These are phyloP conservation scores for Wickerhamiella nectarea DNA, from an alignment of 805 yeast genomes.

Conservation along the genomic window DNA sequence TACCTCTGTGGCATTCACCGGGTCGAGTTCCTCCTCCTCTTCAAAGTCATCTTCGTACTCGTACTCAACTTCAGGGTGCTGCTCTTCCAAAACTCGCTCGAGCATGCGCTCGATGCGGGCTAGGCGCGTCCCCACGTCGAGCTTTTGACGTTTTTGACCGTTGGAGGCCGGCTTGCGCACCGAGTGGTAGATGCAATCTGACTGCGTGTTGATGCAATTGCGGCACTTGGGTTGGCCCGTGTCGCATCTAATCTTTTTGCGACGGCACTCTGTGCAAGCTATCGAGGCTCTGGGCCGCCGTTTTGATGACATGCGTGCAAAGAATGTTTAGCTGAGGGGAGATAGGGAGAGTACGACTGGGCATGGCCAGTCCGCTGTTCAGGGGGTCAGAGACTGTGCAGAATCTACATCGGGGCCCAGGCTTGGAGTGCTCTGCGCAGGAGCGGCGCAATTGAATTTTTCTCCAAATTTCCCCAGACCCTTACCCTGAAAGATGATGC, in stretches of 20 bases:
- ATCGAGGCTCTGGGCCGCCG: constrained; percentile 46
- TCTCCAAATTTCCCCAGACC: too few relatives aligned
- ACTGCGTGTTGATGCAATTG: constrained; percentile 62
- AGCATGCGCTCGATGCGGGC: constrained; percentile 22
- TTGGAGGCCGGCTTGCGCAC: constrained; percentile 14
- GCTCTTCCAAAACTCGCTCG: constrained; percentile 12
- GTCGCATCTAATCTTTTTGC: constrained; percentile 59
- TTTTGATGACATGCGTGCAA: background rate
- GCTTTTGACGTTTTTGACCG: constrained; percentile 4
- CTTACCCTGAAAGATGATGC: too few relatives aligned
- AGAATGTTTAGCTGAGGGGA: too few relatives aligned
- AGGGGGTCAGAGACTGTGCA: too few relatives aligned
- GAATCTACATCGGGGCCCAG: too few relatives aligned
- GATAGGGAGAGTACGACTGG: background rate
- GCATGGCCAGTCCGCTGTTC: too few relatives aligned
- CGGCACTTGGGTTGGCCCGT: constrained; percentile 54
- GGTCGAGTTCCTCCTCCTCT: constrained; percentile 7
- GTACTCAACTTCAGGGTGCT: constrained; percentile 1
- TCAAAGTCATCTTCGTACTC: constrained; percentile 1
- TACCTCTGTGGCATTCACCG: constrained; percentile 7
- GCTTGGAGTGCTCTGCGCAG: too few relatives aligned
- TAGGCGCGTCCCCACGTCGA: constrained; percentile 14
- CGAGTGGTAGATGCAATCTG: constrained; percentile 43
- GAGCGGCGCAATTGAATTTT: too few relatives aligned
- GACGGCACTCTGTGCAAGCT: constrained; percentile 79